Evolutionary conservation across 768 basidiomycete genomes (phyloP), one percentile per base, ranked within the genome.

Genomic region (Russula sp.): DNA sequence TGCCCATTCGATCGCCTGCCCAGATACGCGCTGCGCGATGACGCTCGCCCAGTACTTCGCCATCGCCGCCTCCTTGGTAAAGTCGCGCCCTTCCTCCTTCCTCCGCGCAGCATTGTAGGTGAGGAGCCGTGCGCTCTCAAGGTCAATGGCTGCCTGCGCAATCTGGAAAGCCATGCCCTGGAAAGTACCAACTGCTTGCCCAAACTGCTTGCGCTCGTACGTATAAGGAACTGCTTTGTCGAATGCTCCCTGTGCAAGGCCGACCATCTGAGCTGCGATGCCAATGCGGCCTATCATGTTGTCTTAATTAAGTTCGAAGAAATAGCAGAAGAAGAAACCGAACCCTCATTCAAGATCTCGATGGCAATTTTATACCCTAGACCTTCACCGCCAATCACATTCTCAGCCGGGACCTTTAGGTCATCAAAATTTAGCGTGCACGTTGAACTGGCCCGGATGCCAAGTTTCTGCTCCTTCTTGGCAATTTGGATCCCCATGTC

Each of bases 381-480:
- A 47, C 96, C 96, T 67, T 86, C 87, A 36, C 87, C 90, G 9
- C 97, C 97, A 65, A 99, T 85, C 60, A 99, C 75, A 70, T 98
- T 98, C 75, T 90, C 93, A 48, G 76, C 84, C 66, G 77, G 97
- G 76, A 88, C 79, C 67, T 85, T 87, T 70, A 98, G 76, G 72
- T 98, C 94, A 74, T 99, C 97, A 70, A 99, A 96, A 75, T 86
- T 90, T 61, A 98, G 81, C 1, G 90, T 83, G 71, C 96, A 99
- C 1, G 97, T 99, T 36, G 93, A 97, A 6, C 92, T 94, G 0
- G 97, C 94, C 60, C 91, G 82, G 71, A 99, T 98, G 53, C 97
- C 97, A 49, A 98, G 84, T 75, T 99, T 99, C 75, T 97, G 87
- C 73, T 99, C 97, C 78, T 98, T 98, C 81, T 99, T 99, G 18